Conservation (phyloP, 2,329 filamentous ascomycete species). For the Ophiocordyceps australis region DNA sequence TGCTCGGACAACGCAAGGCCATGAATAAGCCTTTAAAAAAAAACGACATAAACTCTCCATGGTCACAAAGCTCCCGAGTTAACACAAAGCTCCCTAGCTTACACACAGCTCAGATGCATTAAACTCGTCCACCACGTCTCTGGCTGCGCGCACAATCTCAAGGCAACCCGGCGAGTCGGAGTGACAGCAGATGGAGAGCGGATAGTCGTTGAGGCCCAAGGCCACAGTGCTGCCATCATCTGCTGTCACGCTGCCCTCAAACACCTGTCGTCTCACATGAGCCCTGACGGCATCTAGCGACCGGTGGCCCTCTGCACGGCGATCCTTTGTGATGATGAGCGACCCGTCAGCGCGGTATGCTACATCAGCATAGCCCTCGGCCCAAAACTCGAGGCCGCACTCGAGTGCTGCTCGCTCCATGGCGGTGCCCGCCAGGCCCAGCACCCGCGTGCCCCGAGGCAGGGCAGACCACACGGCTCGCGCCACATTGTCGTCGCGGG, state of each 20-base stretch:
- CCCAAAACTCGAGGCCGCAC: conserved; percentile 8
- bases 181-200: conserved; percentile 24
- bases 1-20: no score
- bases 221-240: background rate
- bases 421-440: conserved; percentile 9
- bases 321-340: conserved; percentile 16
- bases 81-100: no score
- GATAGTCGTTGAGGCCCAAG: conserved; percentile 17
- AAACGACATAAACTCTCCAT: no score
- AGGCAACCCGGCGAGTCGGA: conserved; percentile 25
- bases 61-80: no score
- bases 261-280: conserved; percentile 1
- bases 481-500: conserved; percentile 7
- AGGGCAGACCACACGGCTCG: conserved; percentile 9
- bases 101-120: no score
- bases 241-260: background rate
- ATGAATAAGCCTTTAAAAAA: no score
- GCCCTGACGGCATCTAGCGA: conserved; percentile 1
- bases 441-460: conserved; percentile 7
- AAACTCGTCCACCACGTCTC: conserved; percentile 19
- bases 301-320: conserved; percentile 23
- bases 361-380: conserved; percentile 10
- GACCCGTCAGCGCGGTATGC: conserved; percentile 8
- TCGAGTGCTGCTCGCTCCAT: conserved; percentile 9
- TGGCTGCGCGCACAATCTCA: conserved; percentile 20